Base-by-base conservation (phyloP, 352 stramenopile species). In the Pythium brachiatum region DNA sequence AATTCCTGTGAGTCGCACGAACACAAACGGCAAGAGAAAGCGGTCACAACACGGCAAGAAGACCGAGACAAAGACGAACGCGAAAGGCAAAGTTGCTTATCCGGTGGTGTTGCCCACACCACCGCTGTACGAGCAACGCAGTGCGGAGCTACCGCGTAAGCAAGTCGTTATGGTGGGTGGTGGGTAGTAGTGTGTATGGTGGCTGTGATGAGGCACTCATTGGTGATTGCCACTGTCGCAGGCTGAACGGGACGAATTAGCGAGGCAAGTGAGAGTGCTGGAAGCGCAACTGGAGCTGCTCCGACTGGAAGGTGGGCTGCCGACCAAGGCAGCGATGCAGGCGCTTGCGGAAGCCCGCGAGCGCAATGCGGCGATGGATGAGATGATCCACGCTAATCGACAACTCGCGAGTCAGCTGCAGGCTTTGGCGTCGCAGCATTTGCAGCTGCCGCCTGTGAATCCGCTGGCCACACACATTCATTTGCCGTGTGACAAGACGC, bases 281-380 rank as follows among this genome's bases (percentile, higher is more conserved):
- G 41, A 67, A 25, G 44, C 51, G 23, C 61, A 36, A n/a, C 44
- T 68, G 2, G 61, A 68, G 36, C 18, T 38, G 34, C 53, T 63
- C 0, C 34, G 44, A 36, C 20, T 62, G 16, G 20, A 39, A 9
- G 53, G 15, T 7, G 61, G 53, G 1, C 26, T 66, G 9, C 59
- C 59, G 26, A 55, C 59, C 15, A 18, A 43, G 16, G 16, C 13
- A 43, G 12, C 15, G 5, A 20, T 5, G 36, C 36, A 7, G 12
- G 36, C 15, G 36, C 13, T 43, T n/a, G 36, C 16, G 9, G 29
- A 34, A 34, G 36, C 15, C 16, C 16, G 36, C 16, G 36, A 43
- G 16, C 5, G 16, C 2, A 58, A 58, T 20, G 31, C 36, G 8
- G 52, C 16, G 15, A 20, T 58, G 16, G 52, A 48, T 11, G 52